Evolutionary conservation across 2,329 filamentous ascomycete species (phyloP).

Genomic region (Fusarium multiceps): DNA sequence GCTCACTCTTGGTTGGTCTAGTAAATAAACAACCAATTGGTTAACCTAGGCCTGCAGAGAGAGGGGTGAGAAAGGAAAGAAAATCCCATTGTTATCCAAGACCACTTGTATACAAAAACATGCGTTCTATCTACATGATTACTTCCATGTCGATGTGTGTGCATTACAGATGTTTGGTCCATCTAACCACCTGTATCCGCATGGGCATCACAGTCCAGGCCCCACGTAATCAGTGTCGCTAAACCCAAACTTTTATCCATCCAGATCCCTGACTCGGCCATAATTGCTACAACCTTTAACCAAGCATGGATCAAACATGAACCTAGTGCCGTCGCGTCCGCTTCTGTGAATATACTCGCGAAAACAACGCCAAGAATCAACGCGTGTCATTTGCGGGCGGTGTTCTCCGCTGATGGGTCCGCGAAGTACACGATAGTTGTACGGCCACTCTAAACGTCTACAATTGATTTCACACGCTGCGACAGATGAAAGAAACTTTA

Average conservation of each 20-base stretch:
- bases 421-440: not conserved
- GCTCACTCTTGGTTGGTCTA: not conserved
- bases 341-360: conserved; percentile 1
- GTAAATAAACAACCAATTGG: not conserved
- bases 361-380: conserved; percentile 18
- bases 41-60: not conserved
- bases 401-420: not conserved
- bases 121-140: not conserved
- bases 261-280: not conserved
- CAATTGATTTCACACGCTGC: not conserved
- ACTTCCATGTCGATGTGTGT: not conserved
- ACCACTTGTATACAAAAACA: not conserved
- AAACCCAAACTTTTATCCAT: not conserved
- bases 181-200: not conserved
- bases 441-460: not conserved
- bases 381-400: conserved; percentile 7
- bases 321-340: conserved; percentile 8
- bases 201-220: not conserved
- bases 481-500: not conserved
- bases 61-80: not conserved
- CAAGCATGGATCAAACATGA: not conserved
- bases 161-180: not conserved
- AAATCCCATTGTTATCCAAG: not conserved
- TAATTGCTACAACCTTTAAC: not conserved
- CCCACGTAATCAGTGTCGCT: not conserved